Percentiles rank a stretch among this genome's conserved stretches.
phyloP scores from a whole-genome alignment of 2,329 filamentous ascomycete genomes.

The Capronia epimyces region DNA sequence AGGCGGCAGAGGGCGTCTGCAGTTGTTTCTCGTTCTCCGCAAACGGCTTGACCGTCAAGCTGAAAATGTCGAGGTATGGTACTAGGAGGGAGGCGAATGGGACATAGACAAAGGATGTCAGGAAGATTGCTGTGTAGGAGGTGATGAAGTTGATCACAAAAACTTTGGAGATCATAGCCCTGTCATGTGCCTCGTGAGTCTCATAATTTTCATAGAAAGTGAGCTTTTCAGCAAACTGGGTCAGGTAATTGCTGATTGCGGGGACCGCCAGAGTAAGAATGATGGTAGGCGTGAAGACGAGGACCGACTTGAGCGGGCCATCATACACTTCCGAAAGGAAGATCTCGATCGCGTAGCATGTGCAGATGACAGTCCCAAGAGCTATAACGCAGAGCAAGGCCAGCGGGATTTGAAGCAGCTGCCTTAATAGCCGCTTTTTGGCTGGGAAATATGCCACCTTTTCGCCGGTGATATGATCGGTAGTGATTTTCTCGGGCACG shows the following conservation, averaged over 20 bases:
- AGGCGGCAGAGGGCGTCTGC: conserved; percentile 47
- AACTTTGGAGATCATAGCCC: conserved; percentile 82
- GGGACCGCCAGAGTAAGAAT: conserved; percentile 79
- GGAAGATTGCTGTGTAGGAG: conserved; percentile 83
- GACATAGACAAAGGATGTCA: conserved; percentile 91
- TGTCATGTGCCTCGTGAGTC: conserved; percentile 75
- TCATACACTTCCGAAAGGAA: conserved; percentile 93
- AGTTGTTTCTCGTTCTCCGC: conserved; percentile 69
- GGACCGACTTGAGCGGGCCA: conserved; percentile 76
- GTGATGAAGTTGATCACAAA: conserved; percentile 97
- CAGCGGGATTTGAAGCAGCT: conserved; percentile 80
- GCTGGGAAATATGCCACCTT: conserved; percentile 68
- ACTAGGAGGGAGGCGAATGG: conserved; percentile 81
- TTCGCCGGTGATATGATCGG: conserved; percentile 79
- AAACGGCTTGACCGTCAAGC: conserved; percentile 66
- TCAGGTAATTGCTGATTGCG: conserved; percentile 69
- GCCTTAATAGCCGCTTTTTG: conserved; percentile 66
- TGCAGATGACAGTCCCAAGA: conserved; percentile 75
- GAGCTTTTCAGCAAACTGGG: conserved; percentile 66
- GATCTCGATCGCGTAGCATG: conserved; percentile 87
- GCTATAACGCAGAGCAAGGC: conserved; percentile 65
- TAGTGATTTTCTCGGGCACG: conserved; percentile 66
- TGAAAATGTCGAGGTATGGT: conserved; percentile 80
- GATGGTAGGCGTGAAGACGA: conserved; percentile 84
- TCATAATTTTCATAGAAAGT: conserved; percentile 89